Conservation (phyloP, 2,329 filamentous ascomycete genomes). For the Dactylellina drechsleri region DNA sequence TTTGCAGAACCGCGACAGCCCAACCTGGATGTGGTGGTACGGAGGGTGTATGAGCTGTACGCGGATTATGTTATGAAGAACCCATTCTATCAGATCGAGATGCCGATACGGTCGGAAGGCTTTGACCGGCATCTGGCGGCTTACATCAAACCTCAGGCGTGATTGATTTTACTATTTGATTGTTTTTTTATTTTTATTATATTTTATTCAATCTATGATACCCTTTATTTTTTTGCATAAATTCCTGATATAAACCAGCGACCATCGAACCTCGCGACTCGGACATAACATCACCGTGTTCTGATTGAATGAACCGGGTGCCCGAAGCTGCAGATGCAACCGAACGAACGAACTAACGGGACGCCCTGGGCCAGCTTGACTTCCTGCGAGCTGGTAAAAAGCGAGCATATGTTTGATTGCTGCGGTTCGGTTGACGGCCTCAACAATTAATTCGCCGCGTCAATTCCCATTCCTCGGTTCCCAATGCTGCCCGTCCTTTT, state of each 20-base stretch:
- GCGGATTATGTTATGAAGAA: conserved; percentile 99
- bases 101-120: conserved; percentile 93
- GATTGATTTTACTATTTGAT: conserved; percentile 46
- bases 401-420: conserved; percentile 22
- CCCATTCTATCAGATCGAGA: conserved; percentile 96
- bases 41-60: conserved; percentile 92
- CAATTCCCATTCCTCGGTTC: too few relatives aligned
- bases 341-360: neutral
- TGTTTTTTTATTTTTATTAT: neutral
- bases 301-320: neutral
- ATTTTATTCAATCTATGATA: conserved; percentile 35
- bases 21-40: conserved; percentile 84
- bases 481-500: too few relatives aligned
- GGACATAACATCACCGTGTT: neutral
- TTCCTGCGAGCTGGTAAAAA: conserved; percentile 5
- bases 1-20: conserved; percentile 91
- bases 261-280: too few relatives aligned
- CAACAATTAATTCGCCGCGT: conserved; percentile 44
- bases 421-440: conserved; percentile 23
- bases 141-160: conserved; percentile 73
- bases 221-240: neutral
- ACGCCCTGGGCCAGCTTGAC: neutral
- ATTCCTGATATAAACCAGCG: conserved; percentile 27
- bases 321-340: conserved; percentile 22
- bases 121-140: conserved; percentile 87